Evolutionary conservation across 2,329 filamentous ascomycete species (phyloP).

Genomic region (Scedosporium apiospermum): DNA sequence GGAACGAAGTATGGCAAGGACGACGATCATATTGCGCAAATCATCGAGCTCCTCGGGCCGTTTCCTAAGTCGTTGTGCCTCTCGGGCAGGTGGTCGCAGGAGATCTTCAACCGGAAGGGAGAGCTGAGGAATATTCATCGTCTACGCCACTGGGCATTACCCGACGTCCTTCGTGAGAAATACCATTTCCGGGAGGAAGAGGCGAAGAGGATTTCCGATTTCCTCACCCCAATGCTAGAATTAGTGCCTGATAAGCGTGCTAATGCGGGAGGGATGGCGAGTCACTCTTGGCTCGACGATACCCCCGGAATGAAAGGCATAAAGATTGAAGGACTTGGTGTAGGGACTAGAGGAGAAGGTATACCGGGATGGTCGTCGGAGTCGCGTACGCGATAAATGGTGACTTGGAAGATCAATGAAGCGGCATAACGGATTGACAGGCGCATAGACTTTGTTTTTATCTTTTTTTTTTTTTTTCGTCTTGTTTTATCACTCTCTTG

Average conservation of each 20-base stretch:
- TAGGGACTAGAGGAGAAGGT: slow-evolving; percentile 78
- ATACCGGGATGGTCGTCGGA: slow-evolving; percentile 92
- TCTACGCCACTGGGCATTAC: slow-evolving; percentile 87
- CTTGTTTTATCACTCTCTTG: background rate
- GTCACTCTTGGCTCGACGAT: slow-evolving; percentile 72
- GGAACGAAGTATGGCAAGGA: slow-evolving; percentile 99
- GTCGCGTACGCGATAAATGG: slow-evolving; percentile 64
- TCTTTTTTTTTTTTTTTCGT: background rate
- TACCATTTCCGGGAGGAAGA: slow-evolving; percentile 89
- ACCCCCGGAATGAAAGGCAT: slow-evolving; percentile 82
- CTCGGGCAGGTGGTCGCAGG: slow-evolving; percentile 92
- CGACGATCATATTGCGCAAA: slow-evolving; percentile 97
- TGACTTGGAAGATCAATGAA: background rate
- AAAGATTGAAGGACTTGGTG: slow-evolving; percentile 60
- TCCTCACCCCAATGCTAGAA: slow-evolving; percentile 85
- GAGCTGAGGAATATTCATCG: slow-evolving; percentile 96
- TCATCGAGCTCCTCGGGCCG: slow-evolving; percentile 88
- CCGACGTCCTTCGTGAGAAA: slow-evolving; percentile 89
- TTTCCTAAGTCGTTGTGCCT: slow-evolving; percentile 90
- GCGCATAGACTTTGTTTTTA: background rate
- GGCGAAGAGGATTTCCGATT: slow-evolving; percentile 65
- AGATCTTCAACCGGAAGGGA: slow-evolving; percentile 97
- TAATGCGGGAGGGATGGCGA: slow-evolving; percentile 92
- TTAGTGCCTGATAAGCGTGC: slow-evolving; percentile 79
- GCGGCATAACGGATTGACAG: background rate